Percentiles rank a stretch among this genome's conserved stretches.
Evolutionary conservation across 306 rosid genomes (phyloP).

Genomic region (Calophaca sinica): DNA sequence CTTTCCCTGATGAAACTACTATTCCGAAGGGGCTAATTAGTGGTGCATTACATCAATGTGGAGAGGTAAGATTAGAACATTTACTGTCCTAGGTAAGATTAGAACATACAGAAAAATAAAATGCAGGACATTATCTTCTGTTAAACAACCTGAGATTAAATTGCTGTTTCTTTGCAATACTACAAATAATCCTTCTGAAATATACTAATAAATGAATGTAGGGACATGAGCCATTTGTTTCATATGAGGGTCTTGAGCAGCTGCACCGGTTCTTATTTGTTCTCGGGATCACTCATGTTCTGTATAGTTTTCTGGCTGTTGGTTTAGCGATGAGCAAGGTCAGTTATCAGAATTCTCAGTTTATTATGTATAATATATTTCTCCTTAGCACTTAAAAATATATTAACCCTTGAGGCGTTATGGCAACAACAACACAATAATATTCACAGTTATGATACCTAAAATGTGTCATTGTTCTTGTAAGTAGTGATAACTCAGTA

Average conservation of each 20-base stretch:
- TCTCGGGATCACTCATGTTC: constrained; percentile 93
- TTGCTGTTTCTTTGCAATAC: background rate
- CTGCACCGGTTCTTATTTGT: constrained; percentile 93
- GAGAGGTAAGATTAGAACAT: constrained; percentile 57
- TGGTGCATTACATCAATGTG: constrained; percentile 64
- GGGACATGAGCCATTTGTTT: constrained; percentile 97
- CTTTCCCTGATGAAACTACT: constrained; percentile 53
- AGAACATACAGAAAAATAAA: too few relatives aligned
- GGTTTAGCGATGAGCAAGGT: constrained; percentile 98
- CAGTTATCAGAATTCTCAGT: constrained; percentile 33
- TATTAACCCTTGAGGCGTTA: constrained; percentile 6
- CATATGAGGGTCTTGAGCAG: constrained; percentile 95
- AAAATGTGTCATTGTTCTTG: background rate
- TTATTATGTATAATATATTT: constrained; percentile 9
- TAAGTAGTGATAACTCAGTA: background rate
- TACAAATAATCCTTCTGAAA: constrained; percentile 18
- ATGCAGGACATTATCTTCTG: constrained; percentile 1
- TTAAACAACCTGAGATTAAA: constrained; percentile 28
- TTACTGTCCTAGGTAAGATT: constrained; percentile 70
- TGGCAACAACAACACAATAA: background rate
- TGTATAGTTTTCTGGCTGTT: constrained; percentile 91
- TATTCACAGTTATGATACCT: constrained; percentile 7
- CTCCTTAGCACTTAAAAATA: background rate
- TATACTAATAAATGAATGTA: constrained; percentile 51
- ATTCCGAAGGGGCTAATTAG: constrained; percentile 51